A percentile compares a stretch with the other conserved stretches of the same genome.
phyloP scores from a whole-genome alignment of 2,329 filamentous ascomycete genomes.

The Metarhizium robertsii region DNA sequence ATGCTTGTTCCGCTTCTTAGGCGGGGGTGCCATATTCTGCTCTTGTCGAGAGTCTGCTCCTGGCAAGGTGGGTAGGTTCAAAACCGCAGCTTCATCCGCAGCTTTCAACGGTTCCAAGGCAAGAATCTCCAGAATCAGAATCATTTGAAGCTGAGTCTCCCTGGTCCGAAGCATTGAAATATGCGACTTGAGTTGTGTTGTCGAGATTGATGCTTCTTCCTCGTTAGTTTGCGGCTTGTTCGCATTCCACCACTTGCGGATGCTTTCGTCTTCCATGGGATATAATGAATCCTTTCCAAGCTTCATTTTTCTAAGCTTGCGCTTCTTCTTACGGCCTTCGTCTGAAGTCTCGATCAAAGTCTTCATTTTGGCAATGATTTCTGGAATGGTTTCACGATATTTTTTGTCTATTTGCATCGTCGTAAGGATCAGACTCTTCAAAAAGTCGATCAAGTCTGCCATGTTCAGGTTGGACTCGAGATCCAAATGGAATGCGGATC shows the following conservation, averaged over 20 bases:
- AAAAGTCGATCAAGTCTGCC: conserved; percentile 54
- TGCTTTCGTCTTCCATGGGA: conserved; percentile 52
- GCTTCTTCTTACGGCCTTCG: conserved; percentile 34
- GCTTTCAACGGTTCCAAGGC: conserved; percentile 52
- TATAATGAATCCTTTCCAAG: conserved; percentile 62
- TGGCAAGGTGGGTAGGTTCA: conserved; percentile 36
- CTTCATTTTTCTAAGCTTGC: conserved; percentile 54
- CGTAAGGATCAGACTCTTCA: conserved; percentile 59
- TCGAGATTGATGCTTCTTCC: conserved; percentile 35
- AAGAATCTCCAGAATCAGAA: conserved; percentile 67
- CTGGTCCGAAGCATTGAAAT: conserved; percentile 59
- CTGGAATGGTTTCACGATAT: conserved; percentile 61
- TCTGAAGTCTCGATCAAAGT: conserved; percentile 47
- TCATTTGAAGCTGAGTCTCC: conserved; percentile 74
- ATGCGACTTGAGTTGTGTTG: conserved; percentile 50
- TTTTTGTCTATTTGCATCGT: conserved; percentile 68
- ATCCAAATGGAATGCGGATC: conserved; percentile 59
- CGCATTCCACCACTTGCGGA: conserved; percentile 62
- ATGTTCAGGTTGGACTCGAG: conserved; percentile 52
- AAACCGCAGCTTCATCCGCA: conserved; percentile 30
- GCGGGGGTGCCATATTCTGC: conserved; percentile 17
- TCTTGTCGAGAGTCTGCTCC: conserved; percentile 21
- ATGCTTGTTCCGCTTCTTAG: conserved; percentile 51
- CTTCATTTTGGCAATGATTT: conserved; percentile 49
- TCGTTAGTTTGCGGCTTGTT: conserved; percentile 43